Evolutionary conservation across 805 yeast genomes (phyloP).

Genomic region (Metschnikowia henanensis): DNA sequence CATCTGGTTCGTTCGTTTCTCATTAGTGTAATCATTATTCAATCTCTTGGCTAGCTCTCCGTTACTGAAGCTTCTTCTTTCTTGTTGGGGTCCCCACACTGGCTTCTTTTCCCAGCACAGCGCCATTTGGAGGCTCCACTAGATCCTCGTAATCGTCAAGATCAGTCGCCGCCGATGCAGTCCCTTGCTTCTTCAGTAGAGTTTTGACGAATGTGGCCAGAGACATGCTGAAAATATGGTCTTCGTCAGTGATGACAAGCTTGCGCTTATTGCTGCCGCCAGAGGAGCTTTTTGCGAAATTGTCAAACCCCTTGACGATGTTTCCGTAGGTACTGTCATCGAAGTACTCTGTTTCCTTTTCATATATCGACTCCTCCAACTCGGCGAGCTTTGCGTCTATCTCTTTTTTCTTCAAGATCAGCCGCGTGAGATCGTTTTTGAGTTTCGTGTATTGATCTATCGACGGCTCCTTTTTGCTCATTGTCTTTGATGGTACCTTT

Average conservation of each 20-base stretch:
- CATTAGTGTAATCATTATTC: no score
- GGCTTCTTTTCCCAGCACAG: slow-evolving; percentile 8
- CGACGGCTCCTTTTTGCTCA: slow-evolving; percentile 24
- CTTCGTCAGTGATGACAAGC: slow-evolving; percentile 64
- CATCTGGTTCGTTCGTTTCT: no score
- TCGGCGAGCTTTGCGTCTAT: slow-evolving; percentile 62
- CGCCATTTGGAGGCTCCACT: slow-evolving; percentile 16
- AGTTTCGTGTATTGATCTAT: slow-evolving; percentile 61
- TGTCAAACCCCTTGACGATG: slow-evolving; percentile 90
- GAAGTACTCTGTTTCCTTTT: slow-evolving; percentile 74
- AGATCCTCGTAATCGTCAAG: slow-evolving; percentile 23
- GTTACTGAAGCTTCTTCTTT: slow-evolving; percentile 14
- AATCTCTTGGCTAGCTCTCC: no score
- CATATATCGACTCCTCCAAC: slow-evolving; percentile 77
- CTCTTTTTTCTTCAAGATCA: slow-evolving; percentile 58
- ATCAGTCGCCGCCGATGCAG: slow-evolving; percentile 24
- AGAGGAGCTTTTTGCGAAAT: slow-evolving; percentile 53
- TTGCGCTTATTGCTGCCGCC: slow-evolving; percentile 45
- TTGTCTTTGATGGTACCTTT: no score
- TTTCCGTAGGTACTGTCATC: slow-evolving; percentile 74
- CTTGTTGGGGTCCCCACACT: slow-evolving; percentile 17
- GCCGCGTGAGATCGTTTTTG: slow-evolving; percentile 65
- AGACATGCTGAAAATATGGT: slow-evolving; percentile 77
- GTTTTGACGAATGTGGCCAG: slow-evolving; percentile 64
- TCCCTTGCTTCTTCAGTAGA: slow-evolving; percentile 50